Base-by-base conservation (phyloP, 257 asterid species). In the Solanum etuberosum region DNA sequence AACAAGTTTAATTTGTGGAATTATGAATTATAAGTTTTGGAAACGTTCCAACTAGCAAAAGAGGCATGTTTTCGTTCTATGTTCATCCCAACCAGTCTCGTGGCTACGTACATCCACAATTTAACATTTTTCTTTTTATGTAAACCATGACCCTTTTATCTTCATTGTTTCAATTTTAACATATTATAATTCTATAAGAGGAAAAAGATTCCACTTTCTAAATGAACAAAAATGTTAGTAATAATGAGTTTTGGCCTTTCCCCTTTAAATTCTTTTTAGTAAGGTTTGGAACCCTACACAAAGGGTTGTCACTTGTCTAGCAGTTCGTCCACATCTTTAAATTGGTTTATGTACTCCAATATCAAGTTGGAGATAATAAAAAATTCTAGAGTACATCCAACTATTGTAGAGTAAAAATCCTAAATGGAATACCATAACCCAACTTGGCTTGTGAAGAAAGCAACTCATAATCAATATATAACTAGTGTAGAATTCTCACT, bases 1-100 rank as follows among this genome's bases (percentile, higher is more conserved):
- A 54, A 57, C 32, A 87, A 86, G 72, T 51, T 86, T 54, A 20
- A 54, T 54, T 89, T 81, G 61, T 46, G 42, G 65, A 15, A 73
- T 43, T 61, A 76, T 70, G 27, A 46, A 40, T 85, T 76, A n/a
- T 85, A 37, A 16, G 61, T 51, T 23, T 76, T 43, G 57, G 29
- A 70, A 83, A 54, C n/a, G 67, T 72, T 11, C 4, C 61, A 51
- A 18, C 61, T 51, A 5, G 78, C 7, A 77, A 86, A 80, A 57
- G 80, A 82, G 29, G 65, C 74, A 42, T 86, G 90, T 83, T 86
- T 43, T 59, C 25, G 29, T 42, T 40, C 89, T 85, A 71, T 72
- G 81, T 83, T 83, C n/a, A 87, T 89, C 86, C 90, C 81, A 86
- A 83, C 87, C 89, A 89, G 61, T 57, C 88, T 82, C 85, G 87